phyloP scores from a whole-genome alignment of 257 asterid genomes.

The Galeopsis tetrahit region DNA sequence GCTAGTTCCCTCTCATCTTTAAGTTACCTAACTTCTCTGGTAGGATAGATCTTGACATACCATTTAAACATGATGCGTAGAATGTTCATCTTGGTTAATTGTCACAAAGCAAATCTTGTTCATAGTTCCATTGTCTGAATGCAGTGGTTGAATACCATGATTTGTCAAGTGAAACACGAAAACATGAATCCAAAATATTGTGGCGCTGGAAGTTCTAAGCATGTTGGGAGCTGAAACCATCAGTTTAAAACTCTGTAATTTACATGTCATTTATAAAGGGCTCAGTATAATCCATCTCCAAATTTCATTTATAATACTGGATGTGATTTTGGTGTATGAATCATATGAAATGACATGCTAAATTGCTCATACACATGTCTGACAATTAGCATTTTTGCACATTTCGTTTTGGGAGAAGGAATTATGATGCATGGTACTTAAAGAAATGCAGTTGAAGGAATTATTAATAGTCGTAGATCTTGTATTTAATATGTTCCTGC shows the following conservation, averaged over 20 bases:
- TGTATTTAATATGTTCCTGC: background rate
- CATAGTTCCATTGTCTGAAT: background rate
- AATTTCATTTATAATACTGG: background rate
- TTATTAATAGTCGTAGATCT: background rate
- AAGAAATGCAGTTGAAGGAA: background rate
- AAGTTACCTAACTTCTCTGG: background rate
- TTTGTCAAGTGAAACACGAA: background rate
- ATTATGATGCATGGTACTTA: background rate
- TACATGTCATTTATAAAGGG: background rate
- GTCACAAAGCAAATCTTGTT: background rate
- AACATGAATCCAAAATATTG: background rate
- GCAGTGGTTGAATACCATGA: background rate
- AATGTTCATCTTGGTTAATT: background rate
- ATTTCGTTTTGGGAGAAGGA: slow-evolving; percentile 16
- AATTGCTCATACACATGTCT: background rate
- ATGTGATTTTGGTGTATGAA: slow-evolving; percentile 7
- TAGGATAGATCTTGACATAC: too few species aligned
- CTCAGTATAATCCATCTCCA: background rate
- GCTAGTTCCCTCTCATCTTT: background rate
- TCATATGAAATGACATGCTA: slow-evolving; percentile 5
- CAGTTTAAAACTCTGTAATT: background rate
- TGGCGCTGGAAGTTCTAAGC: background rate
- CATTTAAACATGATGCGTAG: background rate
- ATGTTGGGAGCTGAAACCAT: background rate
- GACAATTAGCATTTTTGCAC: background rate